A percentile compares a stretch with the other conserved stretches of the same genome.
Conservation (phyloP, 345 rosid genomes). For the Viola odorata region DNA sequence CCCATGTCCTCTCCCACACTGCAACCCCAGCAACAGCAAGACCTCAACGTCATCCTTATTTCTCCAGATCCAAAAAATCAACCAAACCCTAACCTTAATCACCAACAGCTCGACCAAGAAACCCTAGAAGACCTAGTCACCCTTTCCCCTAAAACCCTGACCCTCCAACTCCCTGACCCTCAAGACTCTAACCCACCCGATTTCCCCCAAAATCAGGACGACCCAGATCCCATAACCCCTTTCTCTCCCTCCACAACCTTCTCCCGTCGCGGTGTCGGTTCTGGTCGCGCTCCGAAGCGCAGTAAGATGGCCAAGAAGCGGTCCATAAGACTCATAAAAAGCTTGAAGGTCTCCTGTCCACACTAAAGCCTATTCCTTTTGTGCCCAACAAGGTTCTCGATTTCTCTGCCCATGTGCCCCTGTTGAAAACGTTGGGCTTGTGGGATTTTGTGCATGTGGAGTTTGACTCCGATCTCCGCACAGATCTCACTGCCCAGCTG, state of each 20-base stretch:
- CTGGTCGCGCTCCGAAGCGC: constrained; percentile 3
- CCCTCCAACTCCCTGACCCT: constrained; percentile 11
- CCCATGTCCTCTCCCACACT: too few relatives aligned
- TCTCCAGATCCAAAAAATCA: neutral
- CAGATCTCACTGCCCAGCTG: constrained; percentile 52
- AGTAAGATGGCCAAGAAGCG: constrained; percentile 8
- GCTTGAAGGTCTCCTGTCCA: constrained; percentile 40
- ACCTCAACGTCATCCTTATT: too few relatives aligned
- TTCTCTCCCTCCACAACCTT: constrained; percentile 5
- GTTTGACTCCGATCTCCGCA: constrained; percentile 45
- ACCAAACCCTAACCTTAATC: neutral
- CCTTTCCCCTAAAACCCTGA: constrained; percentile 14
- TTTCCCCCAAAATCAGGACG: constrained; percentile 8
- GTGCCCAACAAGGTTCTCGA: constrained; percentile 50
- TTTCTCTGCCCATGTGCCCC: constrained; percentile 46
- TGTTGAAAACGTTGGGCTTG: constrained; percentile 56
- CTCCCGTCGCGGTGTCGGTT: constrained; percentile 15
- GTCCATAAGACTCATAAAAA: constrained; percentile 32
- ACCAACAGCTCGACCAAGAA: neutral
- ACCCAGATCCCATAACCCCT: constrained; percentile 7
- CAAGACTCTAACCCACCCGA: neutral
- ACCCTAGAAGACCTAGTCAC: neutral
- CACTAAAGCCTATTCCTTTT: constrained; percentile 61
- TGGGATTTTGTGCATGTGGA: constrained; percentile 84
- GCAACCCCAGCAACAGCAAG: too few relatives aligned